A percentile compares a stretch with the other conserved stretches of the same genome.
Conservation (phyloP, 2,329 filamentous ascomycete species). For the Akanthomyces dipterigenus region DNA sequence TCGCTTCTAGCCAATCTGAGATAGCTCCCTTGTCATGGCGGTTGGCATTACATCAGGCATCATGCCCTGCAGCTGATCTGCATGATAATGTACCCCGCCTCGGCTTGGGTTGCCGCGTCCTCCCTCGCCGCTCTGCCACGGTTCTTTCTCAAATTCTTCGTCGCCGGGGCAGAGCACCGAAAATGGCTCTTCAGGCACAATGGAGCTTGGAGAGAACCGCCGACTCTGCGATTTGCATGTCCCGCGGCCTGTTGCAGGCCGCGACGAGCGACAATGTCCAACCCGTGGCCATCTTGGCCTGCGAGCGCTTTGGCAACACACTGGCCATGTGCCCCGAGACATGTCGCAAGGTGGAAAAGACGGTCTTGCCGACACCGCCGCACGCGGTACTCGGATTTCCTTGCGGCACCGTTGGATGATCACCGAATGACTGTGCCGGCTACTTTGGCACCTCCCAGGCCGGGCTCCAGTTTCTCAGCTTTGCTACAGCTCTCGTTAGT, state of each 20-base stretch:
- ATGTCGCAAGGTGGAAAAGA: constrained; percentile 13
- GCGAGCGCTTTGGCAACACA: constrained; percentile 20
- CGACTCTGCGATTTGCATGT: constrained; percentile 4
- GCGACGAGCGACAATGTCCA: constrained; percentile 20
- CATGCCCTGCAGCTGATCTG: background rate
- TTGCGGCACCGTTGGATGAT: background rate
- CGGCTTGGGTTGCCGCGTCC: background rate
- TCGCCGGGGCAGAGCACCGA: no score
- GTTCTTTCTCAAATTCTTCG: no score
- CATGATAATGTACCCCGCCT: background rate
- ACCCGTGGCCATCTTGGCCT: constrained; percentile 18
- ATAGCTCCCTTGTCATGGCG: no score
- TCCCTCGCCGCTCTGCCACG: no score
- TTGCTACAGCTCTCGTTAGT: constrained; percentile 13
- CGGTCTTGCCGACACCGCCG: constrained; percentile 14
- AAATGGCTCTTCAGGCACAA: constrained; percentile 5
- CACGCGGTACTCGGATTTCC: background rate
- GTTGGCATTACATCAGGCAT: no score
- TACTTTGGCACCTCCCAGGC: background rate
- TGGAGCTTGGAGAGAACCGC: constrained; percentile 13
- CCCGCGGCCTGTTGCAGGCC: constrained; percentile 15
- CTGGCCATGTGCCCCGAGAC: constrained; percentile 18
- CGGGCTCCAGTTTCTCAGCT: constrained; percentile 15
- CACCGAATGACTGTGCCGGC: background rate
- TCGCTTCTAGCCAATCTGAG: no score